Conservation (phyloP, 345 rosid species). For the Eucalyptus cloeziana region DNA sequence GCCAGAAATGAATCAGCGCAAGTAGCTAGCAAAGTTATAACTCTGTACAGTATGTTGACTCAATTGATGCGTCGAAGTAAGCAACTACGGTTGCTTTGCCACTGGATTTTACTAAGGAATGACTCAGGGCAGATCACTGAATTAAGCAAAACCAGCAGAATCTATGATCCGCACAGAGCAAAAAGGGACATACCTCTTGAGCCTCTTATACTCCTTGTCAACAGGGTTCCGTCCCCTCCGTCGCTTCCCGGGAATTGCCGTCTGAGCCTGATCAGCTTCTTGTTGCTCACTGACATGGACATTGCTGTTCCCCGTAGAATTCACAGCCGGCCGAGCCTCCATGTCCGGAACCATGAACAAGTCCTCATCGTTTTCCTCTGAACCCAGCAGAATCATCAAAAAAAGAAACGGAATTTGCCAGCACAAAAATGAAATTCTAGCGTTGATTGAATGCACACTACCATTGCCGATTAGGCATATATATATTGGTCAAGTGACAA, state of each 20-base stretch:
- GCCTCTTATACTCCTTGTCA: slow-evolving; percentile 62
- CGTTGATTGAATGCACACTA: background rate
- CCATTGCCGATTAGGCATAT: background rate
- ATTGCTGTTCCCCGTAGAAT: background rate
- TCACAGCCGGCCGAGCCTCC: slow-evolving; percentile 18
- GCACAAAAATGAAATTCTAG: background rate
- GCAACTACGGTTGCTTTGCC: background rate
- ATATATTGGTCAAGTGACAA: background rate
- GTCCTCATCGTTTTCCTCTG: slow-evolving; percentile 69
- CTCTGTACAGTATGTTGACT: background rate
- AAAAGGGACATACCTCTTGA: slow-evolving; percentile 29
- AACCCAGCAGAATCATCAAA: background rate
- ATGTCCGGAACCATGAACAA: slow-evolving; percentile 59
- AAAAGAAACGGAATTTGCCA: background rate
- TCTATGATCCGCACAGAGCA: background rate
- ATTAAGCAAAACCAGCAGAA: background rate
- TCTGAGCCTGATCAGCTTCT: background rate
- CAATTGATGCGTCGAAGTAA: background rate
- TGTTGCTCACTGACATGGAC: background rate
- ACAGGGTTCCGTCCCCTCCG: slow-evolving; percentile 44
- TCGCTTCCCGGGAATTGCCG: slow-evolving; percentile 3
- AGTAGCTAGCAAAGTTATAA: background rate
- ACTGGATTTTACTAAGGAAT: background rate
- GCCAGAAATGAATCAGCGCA: background rate
- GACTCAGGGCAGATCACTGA: background rate